Conservation (phyloP, 2,329 filamentous ascomycete genomes). For the Aureobasidium zeae region DNA sequence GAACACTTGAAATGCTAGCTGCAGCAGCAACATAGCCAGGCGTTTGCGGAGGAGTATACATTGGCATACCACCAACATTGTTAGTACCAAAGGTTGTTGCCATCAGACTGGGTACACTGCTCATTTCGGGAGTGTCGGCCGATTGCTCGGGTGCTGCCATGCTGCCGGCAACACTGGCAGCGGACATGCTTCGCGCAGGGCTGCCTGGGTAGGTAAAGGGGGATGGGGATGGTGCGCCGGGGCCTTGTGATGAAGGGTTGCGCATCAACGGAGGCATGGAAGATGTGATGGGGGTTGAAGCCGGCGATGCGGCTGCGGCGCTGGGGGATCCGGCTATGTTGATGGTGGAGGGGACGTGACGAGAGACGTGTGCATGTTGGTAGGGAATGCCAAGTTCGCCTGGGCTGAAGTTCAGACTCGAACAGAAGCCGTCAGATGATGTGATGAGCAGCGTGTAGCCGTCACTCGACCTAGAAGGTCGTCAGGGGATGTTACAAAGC, state of each 20-base stretch:
- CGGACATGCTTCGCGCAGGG: constrained; percentile 17
- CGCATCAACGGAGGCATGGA: constrained; percentile 13
- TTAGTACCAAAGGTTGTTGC: constrained; percentile 54
- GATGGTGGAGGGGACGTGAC: constrained; percentile 28
- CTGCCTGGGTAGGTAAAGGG: constrained; percentile 18
- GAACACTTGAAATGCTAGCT: neutral
- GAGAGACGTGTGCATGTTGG: constrained; percentile 48
- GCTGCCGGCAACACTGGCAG: constrained; percentile 19
- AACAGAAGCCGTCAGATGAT: constrained; percentile 98
- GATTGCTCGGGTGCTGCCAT: constrained; percentile 20
- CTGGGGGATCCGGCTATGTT: constrained; percentile 26
- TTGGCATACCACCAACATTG: constrained; percentile 49
- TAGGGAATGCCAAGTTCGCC: constrained; percentile 81
- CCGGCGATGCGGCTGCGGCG: constrained; percentile 24
- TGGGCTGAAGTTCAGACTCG: constrained; percentile 70
- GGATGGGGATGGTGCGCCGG: constrained; percentile 14
- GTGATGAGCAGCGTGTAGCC: constrained; percentile 78
- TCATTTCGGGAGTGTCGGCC: constrained; percentile 69
- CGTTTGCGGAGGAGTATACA: constrained; percentile 86
- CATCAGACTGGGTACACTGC: constrained; percentile 66
- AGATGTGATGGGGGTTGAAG: constrained; percentile 16
- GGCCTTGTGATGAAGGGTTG: constrained; percentile 17
- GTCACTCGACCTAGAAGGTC: constrained; percentile 63
- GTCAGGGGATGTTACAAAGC: too few relatives aligned
- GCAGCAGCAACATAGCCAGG: constrained; percentile 42